phyloP scores from a whole-genome alignment of 75 land plant species.

The Isoetes taiwanensis region DNA sequence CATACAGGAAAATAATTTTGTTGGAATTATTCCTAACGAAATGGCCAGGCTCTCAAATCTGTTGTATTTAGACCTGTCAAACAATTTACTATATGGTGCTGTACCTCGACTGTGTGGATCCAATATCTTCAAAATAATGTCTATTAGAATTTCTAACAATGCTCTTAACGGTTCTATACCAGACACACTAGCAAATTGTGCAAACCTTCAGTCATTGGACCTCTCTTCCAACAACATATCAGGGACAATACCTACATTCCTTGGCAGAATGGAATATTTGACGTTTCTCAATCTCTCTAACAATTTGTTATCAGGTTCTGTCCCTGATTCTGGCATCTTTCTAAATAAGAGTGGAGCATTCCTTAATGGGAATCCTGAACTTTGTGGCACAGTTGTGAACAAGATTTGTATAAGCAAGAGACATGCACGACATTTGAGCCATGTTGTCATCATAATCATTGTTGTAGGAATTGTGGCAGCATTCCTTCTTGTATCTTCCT shows the following conservation, averaged over 20 bases:
- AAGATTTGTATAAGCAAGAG: neutral
- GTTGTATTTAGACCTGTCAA: no score
- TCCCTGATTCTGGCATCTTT: neutral
- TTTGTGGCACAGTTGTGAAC: neutral
- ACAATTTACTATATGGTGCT: no score
- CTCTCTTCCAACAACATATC: conserved; percentile 36
- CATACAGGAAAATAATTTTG: no score
- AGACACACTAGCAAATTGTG: no score
- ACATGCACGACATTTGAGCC: neutral
- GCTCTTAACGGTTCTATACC: no score
- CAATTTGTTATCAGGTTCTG: neutral
- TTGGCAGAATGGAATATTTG: neutral
- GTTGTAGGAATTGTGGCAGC: neutral
- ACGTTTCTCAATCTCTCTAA: neutral
- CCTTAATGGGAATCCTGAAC: neutral
- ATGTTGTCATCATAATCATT: neutral
- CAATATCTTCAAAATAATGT: no score
- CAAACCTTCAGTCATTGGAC: no score
- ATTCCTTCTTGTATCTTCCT: neutral
- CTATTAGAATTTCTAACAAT: no score
- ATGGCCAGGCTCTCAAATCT: no score
- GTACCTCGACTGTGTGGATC: no score
- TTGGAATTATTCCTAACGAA: no score
- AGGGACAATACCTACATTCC: conserved; percentile 24
- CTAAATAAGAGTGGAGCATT: neutral